Evolutionary conservation across 2,329 filamentous ascomycete genomes (phyloP).

Genomic region (Aspergillus niger): DNA sequence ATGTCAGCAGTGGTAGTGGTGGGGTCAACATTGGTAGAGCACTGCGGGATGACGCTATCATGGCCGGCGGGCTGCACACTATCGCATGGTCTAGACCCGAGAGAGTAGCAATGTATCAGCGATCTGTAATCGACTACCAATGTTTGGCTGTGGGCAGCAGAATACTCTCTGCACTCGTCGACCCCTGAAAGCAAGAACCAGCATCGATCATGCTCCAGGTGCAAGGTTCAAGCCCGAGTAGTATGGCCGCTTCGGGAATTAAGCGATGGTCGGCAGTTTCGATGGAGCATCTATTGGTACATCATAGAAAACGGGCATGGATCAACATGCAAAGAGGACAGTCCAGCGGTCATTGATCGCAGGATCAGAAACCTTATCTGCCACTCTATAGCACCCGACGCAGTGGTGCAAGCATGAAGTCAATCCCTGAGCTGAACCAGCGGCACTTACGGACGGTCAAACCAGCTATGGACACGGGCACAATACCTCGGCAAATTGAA

Average conservation of each 20-base stretch:
- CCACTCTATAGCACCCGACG: not conserved
- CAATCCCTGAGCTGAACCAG: slow-evolving; percentile 6
- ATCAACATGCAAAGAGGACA: not conserved
- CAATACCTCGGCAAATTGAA: not conserved
- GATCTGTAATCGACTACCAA: not conserved
- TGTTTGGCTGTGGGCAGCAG: not conserved
- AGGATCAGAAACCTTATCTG: not conserved
- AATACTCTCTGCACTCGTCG: not conserved
- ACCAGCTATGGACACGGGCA: not conserved
- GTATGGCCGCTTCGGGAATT: not conserved
- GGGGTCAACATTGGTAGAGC: not conserved
- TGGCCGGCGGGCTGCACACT: not conserved
- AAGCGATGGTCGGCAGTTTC: not conserved
- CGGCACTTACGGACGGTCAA: not conserved
- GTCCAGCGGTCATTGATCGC: not conserved
- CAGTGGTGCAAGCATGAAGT: slow-evolving; percentile 20
- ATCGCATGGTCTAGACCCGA: slow-evolving; percentile 6
- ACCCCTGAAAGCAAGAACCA: not conserved
- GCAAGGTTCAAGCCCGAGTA: not conserved
- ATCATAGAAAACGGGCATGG: not conserved
- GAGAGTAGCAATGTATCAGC: not conserved
- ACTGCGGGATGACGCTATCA: slow-evolving; percentile 13
- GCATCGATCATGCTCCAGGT: not conserved
- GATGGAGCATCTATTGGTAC: not conserved
- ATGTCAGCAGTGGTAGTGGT: not conserved